These are phyloP conservation scores for Aspergillus thermomutatus DNA, from an alignment of 2,329 filamentous ascomycete species.

Conservation along the genomic window DNA sequence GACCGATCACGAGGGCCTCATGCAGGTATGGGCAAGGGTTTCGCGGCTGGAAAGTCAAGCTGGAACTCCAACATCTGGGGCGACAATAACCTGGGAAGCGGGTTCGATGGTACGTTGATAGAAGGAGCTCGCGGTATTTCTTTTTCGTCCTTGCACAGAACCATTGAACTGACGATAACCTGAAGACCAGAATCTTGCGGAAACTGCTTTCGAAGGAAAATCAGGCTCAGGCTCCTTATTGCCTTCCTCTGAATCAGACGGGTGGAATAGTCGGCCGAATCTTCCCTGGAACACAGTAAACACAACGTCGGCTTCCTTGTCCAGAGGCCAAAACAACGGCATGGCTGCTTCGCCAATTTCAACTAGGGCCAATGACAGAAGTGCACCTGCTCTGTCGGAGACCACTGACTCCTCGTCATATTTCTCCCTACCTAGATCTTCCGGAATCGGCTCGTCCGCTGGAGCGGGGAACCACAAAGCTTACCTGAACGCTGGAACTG, in stretches of 20 bases:
- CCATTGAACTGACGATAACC: slow-evolving; percentile 1
- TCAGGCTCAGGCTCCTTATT: slow-evolving; percentile 69
- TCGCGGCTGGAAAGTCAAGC: slow-evolving; percentile 41
- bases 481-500: slow-evolving; percentile 32
- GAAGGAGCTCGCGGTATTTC: slow-evolving; percentile 14
- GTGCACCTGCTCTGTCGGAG: slow-evolving; percentile 39
- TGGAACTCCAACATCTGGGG: slow-evolving; percentile 54
- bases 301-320: slow-evolving; percentile 41
- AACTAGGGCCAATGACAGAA: slow-evolving; percentile 49
- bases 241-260: slow-evolving; percentile 65
- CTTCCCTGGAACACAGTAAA: slow-evolving; percentile 60
- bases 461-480: slow-evolving; percentile 25
- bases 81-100: slow-evolving; percentile 44
- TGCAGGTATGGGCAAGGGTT: slow-evolving; percentile 41
- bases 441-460: slow-evolving; percentile 40
- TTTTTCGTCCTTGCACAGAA: neutral
- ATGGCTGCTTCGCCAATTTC: slow-evolving; percentile 58
- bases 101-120: slow-evolving; percentile 38
- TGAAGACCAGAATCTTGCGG: slow-evolving; percentile 26
- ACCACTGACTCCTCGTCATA: slow-evolving; percentile 45
- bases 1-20: slow-evolving; percentile 38
- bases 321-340: slow-evolving; percentile 44
- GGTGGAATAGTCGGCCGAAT: slow-evolving; percentile 53
- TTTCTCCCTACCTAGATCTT: slow-evolving; percentile 45
- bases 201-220: slow-evolving; percentile 49